Percentiles rank a stretch among this genome's conserved stretches.
Evolutionary conservation across 2,329 filamentous ascomycete species (phyloP).

Genomic region (Cladophialophora psammophila): DNA sequence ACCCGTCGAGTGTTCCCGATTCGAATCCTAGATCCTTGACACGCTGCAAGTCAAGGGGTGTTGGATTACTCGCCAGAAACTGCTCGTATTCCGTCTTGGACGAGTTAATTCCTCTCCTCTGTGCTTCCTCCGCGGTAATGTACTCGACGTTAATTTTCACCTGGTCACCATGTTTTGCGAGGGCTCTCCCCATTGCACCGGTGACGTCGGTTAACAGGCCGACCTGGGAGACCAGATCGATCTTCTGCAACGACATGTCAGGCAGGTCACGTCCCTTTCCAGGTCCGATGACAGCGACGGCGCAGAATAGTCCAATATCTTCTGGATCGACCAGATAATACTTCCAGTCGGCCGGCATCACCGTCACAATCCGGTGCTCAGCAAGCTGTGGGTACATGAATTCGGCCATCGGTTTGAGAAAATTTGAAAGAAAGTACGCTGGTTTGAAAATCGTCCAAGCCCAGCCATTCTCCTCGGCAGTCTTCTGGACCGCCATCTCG

Average conservation of each 20-base stretch:
- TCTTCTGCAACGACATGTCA: not conserved
- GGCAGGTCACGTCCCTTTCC: slow-evolving; percentile 7
- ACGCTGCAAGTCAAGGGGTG: slow-evolving; percentile 14
- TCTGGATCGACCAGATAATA: slow-evolving; percentile 17
- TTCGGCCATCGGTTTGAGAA: slow-evolving; percentile 12
- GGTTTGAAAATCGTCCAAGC: slow-evolving; percentile 20
- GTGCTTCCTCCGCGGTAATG: slow-evolving; percentile 9
- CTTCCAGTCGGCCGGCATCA: slow-evolving; percentile 6
- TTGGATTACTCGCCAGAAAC: slow-evolving; percentile 20
- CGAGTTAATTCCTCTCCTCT: slow-evolving; percentile 1
- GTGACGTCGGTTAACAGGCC: slow-evolving; percentile 2
- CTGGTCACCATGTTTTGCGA: not conserved
- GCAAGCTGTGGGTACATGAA: slow-evolving; percentile 25
- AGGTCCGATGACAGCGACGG: not conserved
- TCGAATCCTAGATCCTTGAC: slow-evolving; percentile 17
- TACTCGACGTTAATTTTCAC: slow-evolving; percentile 11
- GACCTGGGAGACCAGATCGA: slow-evolving; percentile 14
- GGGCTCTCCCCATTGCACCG: slow-evolving; percentile 10
- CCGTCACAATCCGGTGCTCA: slow-evolving; percentile 16
- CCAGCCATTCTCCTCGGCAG: slow-evolving; percentile 16
- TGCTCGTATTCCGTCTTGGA: slow-evolving; percentile 16
- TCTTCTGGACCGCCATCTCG: slow-evolving; percentile 12
- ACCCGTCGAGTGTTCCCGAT: slow-evolving; percentile 15
- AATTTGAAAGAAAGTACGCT: slow-evolving; percentile 22
- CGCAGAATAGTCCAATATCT: slow-evolving; percentile 12